phyloP scores from a whole-genome alignment of 148 eudicot genomes.

The Chenopodium quinoa region DNA sequence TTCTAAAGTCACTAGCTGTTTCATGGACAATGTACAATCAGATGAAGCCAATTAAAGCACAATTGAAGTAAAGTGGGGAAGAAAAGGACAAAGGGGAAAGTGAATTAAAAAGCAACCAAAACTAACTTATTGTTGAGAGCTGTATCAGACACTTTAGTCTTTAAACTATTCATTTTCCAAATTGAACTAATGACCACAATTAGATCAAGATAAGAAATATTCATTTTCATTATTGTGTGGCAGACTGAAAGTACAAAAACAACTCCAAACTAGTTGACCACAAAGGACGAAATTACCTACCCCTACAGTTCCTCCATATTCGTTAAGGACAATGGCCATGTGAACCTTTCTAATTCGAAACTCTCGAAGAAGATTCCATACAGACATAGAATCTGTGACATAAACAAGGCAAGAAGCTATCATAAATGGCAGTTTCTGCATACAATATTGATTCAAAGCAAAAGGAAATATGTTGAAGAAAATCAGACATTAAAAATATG shows the following conservation, averaged over 20 bases:
- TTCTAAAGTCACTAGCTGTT: constrained; percentile 93
- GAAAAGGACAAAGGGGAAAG: not conserved
- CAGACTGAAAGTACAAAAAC: constrained; percentile 9
- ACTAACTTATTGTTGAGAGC: not conserved
- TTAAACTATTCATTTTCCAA: not conserved
- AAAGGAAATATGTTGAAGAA: not conserved
- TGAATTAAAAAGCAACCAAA: not conserved
- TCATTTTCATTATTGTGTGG: not conserved
- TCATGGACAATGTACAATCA: constrained; percentile 25
- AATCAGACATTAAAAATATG: not conserved
- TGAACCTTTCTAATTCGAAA: constrained; percentile 98
- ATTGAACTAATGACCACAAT: not conserved
- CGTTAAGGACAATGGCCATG: constrained; percentile 98
- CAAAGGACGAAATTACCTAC: constrained; percentile 46
- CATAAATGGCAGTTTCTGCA: not conserved
- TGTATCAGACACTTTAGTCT: not conserved
- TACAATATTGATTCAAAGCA: not conserved
- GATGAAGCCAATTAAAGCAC: constrained; percentile 7
- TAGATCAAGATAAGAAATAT: not conserved
- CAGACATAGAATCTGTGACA: constrained; percentile 95
- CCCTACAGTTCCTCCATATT: constrained; percentile 98
- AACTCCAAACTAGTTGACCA: not conserved
- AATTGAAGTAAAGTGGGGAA: not conserved
- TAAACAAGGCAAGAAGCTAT: constrained; percentile 20
- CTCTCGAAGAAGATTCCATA: constrained; percentile 98